These are phyloP conservation scores for Sugiyamaella smithiae DNA, from an alignment of 805 yeast genomes.

Conservation along the genomic window DNA sequence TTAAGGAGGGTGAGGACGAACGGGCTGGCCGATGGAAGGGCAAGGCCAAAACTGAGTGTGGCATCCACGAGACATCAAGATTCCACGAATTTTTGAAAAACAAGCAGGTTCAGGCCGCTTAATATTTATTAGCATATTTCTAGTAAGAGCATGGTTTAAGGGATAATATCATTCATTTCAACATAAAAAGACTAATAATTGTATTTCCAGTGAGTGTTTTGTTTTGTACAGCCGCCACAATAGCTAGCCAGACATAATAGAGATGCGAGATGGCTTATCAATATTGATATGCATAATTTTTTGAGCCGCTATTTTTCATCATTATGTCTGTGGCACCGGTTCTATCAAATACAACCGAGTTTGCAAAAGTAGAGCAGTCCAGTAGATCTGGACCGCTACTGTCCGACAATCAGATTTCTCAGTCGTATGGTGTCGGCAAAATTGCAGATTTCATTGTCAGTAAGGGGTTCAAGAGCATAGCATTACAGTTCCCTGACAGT, in stretches of 20 bases:
- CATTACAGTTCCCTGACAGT: constrained; percentile 88
- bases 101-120: constrained; percentile 3
- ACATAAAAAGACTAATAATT: too few relatives aligned
- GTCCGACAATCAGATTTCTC: constrained; percentile 36
- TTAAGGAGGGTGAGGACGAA: constrained; percentile 88
- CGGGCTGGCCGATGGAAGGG: constrained; percentile 98
- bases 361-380: constrained; percentile 43
- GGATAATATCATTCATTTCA: too few relatives aligned
- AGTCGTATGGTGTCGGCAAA: constrained; percentile 56
- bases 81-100: constrained; percentile 52
- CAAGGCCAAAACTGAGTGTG: constrained; percentile 88
- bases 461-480: constrained; percentile 49
- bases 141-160: not conserved
- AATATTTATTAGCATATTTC: not conserved
- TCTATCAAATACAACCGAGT: constrained; percentile 72
- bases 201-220: too few relatives aligned
- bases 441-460: constrained; percentile 41
- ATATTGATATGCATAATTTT: not conserved
- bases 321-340: constrained; percentile 54
- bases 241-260: too few relatives aligned
- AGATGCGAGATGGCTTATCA: not conserved
- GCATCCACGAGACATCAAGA: constrained; percentile 79
- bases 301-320: not conserved
- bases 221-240: too few relatives aligned
- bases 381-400: constrained; percentile 26